Conservation (phyloP, 2,329 filamentous ascomycete species). For the Peltaster fructicola region DNA sequence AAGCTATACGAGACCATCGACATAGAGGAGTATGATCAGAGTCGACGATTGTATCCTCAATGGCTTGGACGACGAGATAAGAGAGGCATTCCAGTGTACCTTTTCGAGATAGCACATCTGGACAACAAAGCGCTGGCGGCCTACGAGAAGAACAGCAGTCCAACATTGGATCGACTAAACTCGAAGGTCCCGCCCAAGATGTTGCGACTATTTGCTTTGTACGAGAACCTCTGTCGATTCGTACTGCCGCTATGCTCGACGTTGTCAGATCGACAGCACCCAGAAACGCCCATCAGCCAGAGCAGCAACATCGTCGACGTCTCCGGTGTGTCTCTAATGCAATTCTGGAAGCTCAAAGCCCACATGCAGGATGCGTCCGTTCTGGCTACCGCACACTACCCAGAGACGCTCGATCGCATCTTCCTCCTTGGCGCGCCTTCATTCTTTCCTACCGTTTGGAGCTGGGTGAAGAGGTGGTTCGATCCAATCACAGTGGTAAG, state of each 20-base stretch:
- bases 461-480: conserved; percentile 92
- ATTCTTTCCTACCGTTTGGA: conserved; percentile 88
- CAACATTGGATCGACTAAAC: conserved; percentile 39
- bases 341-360: conserved; percentile 72
- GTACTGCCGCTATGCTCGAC: conserved; percentile 70
- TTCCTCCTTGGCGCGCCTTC: conserved; percentile 77
- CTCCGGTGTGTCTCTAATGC: conserved; percentile 67
- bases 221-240: conserved; percentile 83
- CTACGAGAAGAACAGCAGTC: conserved; percentile 72
- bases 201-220: conserved; percentile 75
- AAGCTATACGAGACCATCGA: conserved; percentile 76
- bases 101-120: conserved; percentile 72
- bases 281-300: conserved; percentile 73
- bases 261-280: conserved; percentile 50
- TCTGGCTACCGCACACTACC: conserved; percentile 83
- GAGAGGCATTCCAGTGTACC: conserved; percentile 79
- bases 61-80: conserved; percentile 85
- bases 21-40: conserved; percentile 64
- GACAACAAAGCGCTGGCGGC: conserved; percentile 64
- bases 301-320: conserved; percentile 95
- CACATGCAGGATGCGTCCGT: conserved; percentile 89
- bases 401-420: conserved; percentile 76
- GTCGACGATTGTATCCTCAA: conserved; percentile 71
- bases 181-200: conserved; percentile 56
- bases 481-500: conserved; percentile 56